Base-by-base conservation (phyloP, 257 asterid genomes). In the Solanum bukasovii region DNA sequence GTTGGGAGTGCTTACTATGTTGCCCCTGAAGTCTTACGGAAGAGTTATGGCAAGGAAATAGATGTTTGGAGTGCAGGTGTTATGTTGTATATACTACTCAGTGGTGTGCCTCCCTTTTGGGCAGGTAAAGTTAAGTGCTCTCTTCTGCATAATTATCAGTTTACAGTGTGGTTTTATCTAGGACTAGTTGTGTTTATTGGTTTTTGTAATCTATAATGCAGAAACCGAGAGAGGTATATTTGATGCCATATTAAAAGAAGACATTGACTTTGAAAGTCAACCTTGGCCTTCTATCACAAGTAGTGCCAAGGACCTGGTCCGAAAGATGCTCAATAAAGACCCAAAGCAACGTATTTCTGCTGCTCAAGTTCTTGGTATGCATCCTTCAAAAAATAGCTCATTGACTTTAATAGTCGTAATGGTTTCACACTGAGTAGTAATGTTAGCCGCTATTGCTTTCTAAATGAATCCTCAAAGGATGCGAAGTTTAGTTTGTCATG, bases 21-120 rank as follows among this genome's bases (percentile, higher is more conserved):
- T 34, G 98, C 98, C 20, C 98, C 98, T 7, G 98, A 95, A 89
- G 98, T 95, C 21, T 67, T 95, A 86, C 92, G 90, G 14, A 95
- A 95, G 71, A 92, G 87, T 83, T 95, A 94, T 84, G 98, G 98
- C 35, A 95, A 95, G 86, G 98, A 95, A 90, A 89, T 87, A n/a
- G 98, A 95, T 82, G 89, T 95, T 44, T 95, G 98, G 98, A 95
- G 98, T 88, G 98, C 98, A 27, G 98, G 98, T 82, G 95, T 95
- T 34, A 95, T 95, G 91, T 91, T 95, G 12, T 95, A 95, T 90
- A 95, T 95, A 68, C 91, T 95, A 88, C 98, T 94, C 86, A 88
- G 94, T 44, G 97, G 98, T 49, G 98, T 93, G 33, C 98, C 98
- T 16, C 98, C 98, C 10, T 95, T 95, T 82, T 94, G 98, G 97